These are phyloP conservation scores for Exophiala sp. DNA, from an alignment of 2,329 filamentous ascomycete species.

Conservation along the genomic window DNA sequence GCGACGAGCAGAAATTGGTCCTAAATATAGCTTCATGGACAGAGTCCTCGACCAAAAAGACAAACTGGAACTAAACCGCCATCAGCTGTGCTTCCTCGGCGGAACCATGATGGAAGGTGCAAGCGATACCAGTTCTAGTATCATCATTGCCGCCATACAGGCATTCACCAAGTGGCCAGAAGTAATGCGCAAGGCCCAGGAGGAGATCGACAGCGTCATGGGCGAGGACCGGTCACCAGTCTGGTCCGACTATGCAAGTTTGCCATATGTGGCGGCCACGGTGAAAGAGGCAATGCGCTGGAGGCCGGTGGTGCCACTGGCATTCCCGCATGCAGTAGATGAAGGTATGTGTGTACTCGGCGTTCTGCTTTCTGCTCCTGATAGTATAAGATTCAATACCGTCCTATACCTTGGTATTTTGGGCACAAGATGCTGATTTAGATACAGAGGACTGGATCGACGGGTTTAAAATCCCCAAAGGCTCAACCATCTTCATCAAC, in stretches of 20 bases:
- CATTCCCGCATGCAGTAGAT: constrained; percentile 43
- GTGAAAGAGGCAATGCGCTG: constrained; percentile 35
- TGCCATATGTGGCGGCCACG: constrained; percentile 35
- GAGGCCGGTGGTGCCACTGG: constrained; percentile 42
- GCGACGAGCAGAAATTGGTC: constrained; percentile 31
- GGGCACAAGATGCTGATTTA: neutral
- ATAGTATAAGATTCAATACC: neutral
- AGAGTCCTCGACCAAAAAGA: constrained; percentile 36
- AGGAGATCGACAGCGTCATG: constrained; percentile 39
- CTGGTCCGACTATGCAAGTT: constrained; percentile 30
- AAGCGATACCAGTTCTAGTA: constrained; percentile 38
- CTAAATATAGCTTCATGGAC: constrained; percentile 38
- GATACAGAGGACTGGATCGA: constrained; percentile 39
- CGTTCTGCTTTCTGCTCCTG: constrained; percentile 5
- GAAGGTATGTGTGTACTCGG: constrained; percentile 21
- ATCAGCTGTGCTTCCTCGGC: constrained; percentile 39
- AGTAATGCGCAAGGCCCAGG: constrained; percentile 41
- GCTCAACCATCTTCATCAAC: constrained; percentile 43
- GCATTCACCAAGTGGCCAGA: constrained; percentile 48
- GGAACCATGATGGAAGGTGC: constrained; percentile 34
- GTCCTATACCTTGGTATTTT: no score
- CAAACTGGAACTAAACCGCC: constrained; percentile 32
- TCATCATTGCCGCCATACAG: constrained; percentile 37
- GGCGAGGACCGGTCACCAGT: constrained; percentile 33
- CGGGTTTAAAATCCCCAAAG: constrained; percentile 45